Base-by-base conservation (phyloP, 2,329 filamentous ascomycete species). In the Aspergillus tamarii region DNA sequence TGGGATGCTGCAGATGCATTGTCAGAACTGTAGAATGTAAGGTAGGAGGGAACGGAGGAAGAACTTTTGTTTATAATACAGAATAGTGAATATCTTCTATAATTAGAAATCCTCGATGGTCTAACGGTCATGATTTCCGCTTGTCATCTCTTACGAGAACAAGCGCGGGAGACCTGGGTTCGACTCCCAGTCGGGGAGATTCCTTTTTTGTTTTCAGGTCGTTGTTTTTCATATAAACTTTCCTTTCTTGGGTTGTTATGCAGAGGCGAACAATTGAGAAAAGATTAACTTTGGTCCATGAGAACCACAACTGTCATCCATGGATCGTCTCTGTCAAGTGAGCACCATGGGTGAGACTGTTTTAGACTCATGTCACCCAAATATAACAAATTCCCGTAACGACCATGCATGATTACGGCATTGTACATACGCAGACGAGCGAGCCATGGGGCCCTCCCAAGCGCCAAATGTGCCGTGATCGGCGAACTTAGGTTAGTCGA, bases 91-190 rank as follows among this genome's bases (percentile, higher is more conserved):
- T 1, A 1, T 23, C 10, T 23, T 16, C 50, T 36, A 54, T 54
- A 36, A 54, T 32, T 55, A 55, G 48, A 52, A 32, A 3, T 81
- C 67, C 62, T 64, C 62, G 57, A 63, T 66, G 57, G 62, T 64
- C 62, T 64, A 64, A 64, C 62, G 62, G 62, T 61, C 59, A 64
- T 64, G 62, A 64, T 64, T 64, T 64, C 62, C 62, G 62, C 62
- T 64, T 64, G 62, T 64, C 62, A 64, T 56, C 55, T 53, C n/a
- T 39, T 55, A 39, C 6, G 32, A 55, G 52, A 55, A 39, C 52
- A 55, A 55, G 52, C 52, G 52, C 52, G 52, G 52, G 52, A 55
- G 52, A 55, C 52, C 52, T 55, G 52, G 52, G 52, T 55, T 55
- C 52, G 52, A 55, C 52, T 55, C 52, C 52, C 52, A 55, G 52